A percentile compares a stretch with the other conserved stretches of the same genome.
Conservation (phyloP, 345 rosid species). For the sweet orange (Citrus sinensis) region DVS_A1.0 CM039164.1:26600001-26600500, state of each 20-base stretch:
- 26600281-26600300: constrained; percentile 62
- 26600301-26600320: constrained; percentile 95
- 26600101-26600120: neutral
- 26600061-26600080: constrained; percentile 8
- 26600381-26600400: constrained; percentile 51
- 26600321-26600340: constrained; percentile 91
- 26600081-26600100: constrained; percentile 6
- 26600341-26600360: constrained; percentile 71
- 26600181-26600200: constrained; percentile 88
- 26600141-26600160: constrained; percentile 17
- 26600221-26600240: constrained; percentile 94
- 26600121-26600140: neutral
- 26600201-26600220: constrained; percentile 63
- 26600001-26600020: constrained; percentile 14
- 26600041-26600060: constrained; percentile 72
- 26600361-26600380: constrained; percentile 90
- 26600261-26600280: constrained; percentile 58
- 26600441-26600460: neutral
- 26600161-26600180: constrained; percentile 56
- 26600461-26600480: neutral
- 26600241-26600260: constrained; percentile 80
- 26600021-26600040: constrained; percentile 82
- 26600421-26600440: neutral
- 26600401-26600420: neutral
- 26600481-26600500: neutral